Percentiles rank a stretch among this genome's conserved stretches.
These are phyloP conservation scores for Teunomyces stri DNA, from an alignment of 805 yeast genomes.

Conservation along the genomic window DNA sequence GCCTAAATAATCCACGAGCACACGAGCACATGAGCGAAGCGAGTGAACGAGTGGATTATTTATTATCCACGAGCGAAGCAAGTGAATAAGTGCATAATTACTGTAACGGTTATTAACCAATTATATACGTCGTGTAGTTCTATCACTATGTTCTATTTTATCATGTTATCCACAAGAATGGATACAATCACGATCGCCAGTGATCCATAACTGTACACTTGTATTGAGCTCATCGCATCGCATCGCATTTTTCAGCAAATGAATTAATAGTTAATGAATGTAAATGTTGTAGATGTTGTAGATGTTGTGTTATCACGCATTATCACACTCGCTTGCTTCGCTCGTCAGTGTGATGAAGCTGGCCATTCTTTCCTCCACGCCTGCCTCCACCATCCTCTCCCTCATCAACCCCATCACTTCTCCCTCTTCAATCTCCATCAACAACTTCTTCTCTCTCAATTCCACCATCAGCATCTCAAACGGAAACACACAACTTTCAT, in stretches of 20 bases:
- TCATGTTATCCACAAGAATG: too few species aligned
- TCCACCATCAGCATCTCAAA: slow-evolving; percentile 30
- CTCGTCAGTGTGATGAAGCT: slow-evolving; percentile 17
- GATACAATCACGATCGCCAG: too few species aligned
- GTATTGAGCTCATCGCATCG: slow-evolving; percentile 4
- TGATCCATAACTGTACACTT: not conserved
- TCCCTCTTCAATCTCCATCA: slow-evolving; percentile 17
- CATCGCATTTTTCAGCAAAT: too few species aligned
- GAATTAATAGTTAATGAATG: too few species aligned
- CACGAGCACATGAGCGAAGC: too few species aligned
- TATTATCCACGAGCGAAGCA: too few species aligned
- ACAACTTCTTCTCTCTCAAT: slow-evolving; percentile 21
- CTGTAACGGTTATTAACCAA: too few species aligned
- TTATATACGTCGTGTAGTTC: not conserved
- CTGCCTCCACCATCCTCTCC: slow-evolving; percentile 23
- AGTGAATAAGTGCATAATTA: too few species aligned
- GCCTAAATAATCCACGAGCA: not conserved
- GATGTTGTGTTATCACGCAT: too few species aligned
- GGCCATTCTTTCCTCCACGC: slow-evolving; percentile 24
- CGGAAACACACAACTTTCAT: slow-evolving; percentile 29
- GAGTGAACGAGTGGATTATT: too few species aligned
- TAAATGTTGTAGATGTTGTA: slow-evolving; percentile 3
- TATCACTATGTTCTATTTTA: too few species aligned
- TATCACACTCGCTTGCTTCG: too few species aligned
- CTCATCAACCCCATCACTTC: slow-evolving; percentile 27